These are phyloP conservation scores for Cocos nucifera DNA, from an alignment of 176 grass and related monocot genomes.

Conservation along the genomic window DNA sequence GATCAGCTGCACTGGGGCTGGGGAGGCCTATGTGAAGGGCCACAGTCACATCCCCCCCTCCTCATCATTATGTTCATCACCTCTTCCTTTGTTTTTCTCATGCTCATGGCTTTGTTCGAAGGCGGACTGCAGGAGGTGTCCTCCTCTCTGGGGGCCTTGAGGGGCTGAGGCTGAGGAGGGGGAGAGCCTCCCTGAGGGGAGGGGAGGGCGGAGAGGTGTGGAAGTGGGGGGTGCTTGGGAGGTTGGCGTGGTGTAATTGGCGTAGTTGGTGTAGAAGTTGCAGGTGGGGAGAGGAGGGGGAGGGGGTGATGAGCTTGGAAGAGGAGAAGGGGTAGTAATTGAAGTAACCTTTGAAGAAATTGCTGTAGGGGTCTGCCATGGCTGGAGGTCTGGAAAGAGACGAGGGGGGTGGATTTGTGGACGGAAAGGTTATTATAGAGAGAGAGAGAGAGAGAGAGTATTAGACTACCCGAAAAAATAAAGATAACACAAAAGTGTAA, in stretches of 20 bases:
- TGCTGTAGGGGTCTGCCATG: conserved; percentile 90
- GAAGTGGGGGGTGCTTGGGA: too few species aligned
- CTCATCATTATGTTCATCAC: conserved; percentile 56
- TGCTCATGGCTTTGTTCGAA: conserved; percentile 35
- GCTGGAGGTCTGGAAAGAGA: conserved; percentile 2
- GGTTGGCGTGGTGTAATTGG: conserved; percentile 15
- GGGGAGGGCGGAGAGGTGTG: conserved; percentile 57
- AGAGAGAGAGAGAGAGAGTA: conserved; percentile 9
- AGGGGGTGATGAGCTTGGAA: too few species aligned
- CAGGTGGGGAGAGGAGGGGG: conserved; percentile 23
- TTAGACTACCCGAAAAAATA: background rate
- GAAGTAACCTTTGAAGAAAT: conserved; percentile 56
- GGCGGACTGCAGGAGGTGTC: conserved; percentile 6
- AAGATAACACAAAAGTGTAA: too few species aligned
- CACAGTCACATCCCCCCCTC: conserved; percentile 56
- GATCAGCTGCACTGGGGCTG: conserved; percentile 37
- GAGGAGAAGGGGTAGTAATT: conserved; percentile 43
- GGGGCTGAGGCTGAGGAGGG: conserved; percentile 69
- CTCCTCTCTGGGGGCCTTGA: conserved; percentile 5
- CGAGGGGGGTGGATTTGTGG: too few species aligned
- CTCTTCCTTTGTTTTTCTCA: too few species aligned
- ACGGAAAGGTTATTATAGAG: background rate
- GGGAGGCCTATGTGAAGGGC: conserved; percentile 80
- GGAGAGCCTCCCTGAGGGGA: conserved; percentile 71
- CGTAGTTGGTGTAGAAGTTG: conserved; percentile 15